phyloP scores from a whole-genome alignment of 2,329 filamentous ascomycete genomes.

The Fusarium irregulare region DNA sequence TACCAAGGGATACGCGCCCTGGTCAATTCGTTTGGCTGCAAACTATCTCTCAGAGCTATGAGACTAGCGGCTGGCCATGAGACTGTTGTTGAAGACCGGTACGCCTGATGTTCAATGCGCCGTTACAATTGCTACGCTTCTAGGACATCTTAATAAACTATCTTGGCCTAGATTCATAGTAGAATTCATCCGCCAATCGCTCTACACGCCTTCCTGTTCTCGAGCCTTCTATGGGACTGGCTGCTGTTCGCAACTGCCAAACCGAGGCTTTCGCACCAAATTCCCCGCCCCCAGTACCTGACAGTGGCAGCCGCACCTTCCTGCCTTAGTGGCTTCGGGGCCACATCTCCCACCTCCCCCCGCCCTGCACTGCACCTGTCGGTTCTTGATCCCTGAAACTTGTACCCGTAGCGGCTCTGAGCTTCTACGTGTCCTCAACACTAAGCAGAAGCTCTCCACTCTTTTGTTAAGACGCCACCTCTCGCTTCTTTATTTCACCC shows the following conservation, averaged over 20 bases:
- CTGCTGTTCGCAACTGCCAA: neutral
- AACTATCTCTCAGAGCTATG: neutral
- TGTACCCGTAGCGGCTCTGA: constrained; percentile 41
- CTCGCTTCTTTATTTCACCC: constrained; percentile 33
- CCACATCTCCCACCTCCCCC: constrained; percentile 23
- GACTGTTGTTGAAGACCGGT: neutral
- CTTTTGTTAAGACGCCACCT: constrained; percentile 46
- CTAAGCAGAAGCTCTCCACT: constrained; percentile 44
- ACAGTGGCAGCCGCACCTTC: constrained; percentile 38
- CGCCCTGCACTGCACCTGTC: constrained; percentile 19
- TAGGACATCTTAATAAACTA: neutral
- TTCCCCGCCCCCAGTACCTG: constrained; percentile 37
- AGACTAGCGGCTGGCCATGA: neutral
- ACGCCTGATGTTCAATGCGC: neutral
- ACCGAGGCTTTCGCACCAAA: constrained; percentile 20
- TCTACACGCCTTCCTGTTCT: constrained; percentile 29
- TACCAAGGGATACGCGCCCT: neutral
- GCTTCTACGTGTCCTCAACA: constrained; percentile 53
- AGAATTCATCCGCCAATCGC: constrained; percentile 12
- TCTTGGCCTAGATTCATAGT: neutral
- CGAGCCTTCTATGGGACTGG: constrained; percentile 41
- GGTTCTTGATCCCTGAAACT: constrained; percentile 44
- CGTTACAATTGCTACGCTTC: constrained; percentile 8
- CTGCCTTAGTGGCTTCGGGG: constrained; percentile 36
- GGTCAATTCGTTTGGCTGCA: neutral